phyloP scores from a whole-genome alignment of 2,329 filamentous ascomycete species.

The Diaporthe citrichinensis region DNA sequence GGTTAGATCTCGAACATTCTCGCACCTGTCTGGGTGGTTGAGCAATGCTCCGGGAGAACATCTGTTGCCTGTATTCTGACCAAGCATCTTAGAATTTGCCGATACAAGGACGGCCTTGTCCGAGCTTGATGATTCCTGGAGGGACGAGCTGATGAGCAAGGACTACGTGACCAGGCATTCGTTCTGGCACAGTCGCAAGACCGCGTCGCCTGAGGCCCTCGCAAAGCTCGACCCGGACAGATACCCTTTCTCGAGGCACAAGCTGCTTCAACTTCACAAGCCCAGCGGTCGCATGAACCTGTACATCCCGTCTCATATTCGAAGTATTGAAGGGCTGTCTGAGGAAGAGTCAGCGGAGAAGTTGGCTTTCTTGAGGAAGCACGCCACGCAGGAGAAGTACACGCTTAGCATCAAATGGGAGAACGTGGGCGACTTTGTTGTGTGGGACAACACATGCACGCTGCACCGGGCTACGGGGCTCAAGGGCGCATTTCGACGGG shows the following conservation, averaged over 20 bases:
- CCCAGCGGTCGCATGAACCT: slow-evolving; percentile 59
- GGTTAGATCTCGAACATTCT: not conserved
- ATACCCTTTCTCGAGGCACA: slow-evolving; percentile 53
- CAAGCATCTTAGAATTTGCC: slow-evolving; percentile 13
- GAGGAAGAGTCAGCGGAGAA: slow-evolving; percentile 50
- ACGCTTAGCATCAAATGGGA: slow-evolving; percentile 40
- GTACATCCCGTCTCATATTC: slow-evolving; percentile 60
- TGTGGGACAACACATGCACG: slow-evolving; percentile 44
- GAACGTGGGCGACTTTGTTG: slow-evolving; percentile 41
- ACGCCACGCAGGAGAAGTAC: slow-evolving; percentile 40
- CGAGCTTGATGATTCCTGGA: slow-evolving; percentile 24
- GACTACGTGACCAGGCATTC: slow-evolving; percentile 46
- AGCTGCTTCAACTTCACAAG: slow-evolving; percentile 57
- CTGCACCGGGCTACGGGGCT: slow-evolving; percentile 39
- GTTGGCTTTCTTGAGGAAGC: slow-evolving; percentile 43
- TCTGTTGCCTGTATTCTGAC: not conserved
- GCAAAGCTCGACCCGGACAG: slow-evolving; percentile 49
- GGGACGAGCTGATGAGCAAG: slow-evolving; percentile 9
- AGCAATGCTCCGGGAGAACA: not conserved
- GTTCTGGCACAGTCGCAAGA: slow-evolving; percentile 53
- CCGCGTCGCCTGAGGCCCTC: slow-evolving; percentile 52
- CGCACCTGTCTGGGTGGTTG: not conserved
- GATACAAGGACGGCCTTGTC: slow-evolving; percentile 38
- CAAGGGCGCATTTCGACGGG: not conserved
- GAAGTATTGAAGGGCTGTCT: slow-evolving; percentile 57